A percentile compares a stretch with the other conserved stretches of the same genome.
phyloP scores from a whole-genome alignment of 2,329 filamentous ascomycete species.

The Penicillium verrucosum region DNA sequence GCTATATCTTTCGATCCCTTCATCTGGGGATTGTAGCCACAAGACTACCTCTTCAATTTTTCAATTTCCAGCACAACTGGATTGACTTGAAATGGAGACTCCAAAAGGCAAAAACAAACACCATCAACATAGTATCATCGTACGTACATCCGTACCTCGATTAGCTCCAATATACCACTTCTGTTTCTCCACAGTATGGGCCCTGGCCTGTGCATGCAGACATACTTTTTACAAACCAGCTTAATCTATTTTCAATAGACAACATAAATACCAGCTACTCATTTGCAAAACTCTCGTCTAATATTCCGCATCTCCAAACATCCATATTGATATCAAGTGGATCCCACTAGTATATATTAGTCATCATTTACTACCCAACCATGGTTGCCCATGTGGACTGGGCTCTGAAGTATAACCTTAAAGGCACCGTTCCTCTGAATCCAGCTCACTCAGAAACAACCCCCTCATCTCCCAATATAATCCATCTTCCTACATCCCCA shows the following conservation, averaged over 20 bases:
- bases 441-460: neutral
- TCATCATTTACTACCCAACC: neutral
- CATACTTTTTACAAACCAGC: fast-evolving
- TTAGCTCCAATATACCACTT: neutral
- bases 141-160: neutral
- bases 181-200: neutral
- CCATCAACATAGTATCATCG: neutral
- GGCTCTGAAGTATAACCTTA: conserved; percentile 1
- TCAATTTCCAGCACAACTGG: neutral
- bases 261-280: neutral
- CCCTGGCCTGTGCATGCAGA: too few species aligned
- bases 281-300: neutral
- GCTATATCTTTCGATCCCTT: neutral
- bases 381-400: neutral
- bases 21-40: too few species aligned
- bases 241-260: too few species aligned
- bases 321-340: neutral
- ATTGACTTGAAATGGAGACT: neutral
- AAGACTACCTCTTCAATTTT: too few species aligned
- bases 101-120: too few species aligned
- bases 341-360: neutral
- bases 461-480: neutral
- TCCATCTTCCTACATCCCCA: neutral
- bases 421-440: neutral
- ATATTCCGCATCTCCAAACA: neutral